Evolutionary conservation across 2,329 filamentous ascomycete genomes (phyloP).

Genomic region (Sporothrix globosa): DNA sequence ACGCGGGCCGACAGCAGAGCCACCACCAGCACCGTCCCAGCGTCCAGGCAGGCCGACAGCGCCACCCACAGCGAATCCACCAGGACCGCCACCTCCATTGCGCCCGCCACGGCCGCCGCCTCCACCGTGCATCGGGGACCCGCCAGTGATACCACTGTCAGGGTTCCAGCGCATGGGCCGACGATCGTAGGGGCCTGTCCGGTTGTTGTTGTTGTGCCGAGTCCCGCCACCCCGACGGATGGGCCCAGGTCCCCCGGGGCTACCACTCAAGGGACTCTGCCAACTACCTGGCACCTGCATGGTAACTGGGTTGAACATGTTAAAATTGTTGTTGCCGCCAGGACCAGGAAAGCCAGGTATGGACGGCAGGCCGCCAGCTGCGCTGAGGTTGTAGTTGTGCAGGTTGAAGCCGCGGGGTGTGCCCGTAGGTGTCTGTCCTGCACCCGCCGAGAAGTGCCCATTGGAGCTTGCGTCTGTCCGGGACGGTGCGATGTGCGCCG

Average conservation of each 20-base stretch:
- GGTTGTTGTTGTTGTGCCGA: conserved; percentile 63
- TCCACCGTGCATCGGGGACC: conserved; percentile 47
- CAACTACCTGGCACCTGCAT: conserved; percentile 52
- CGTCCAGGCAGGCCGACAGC: conserved; percentile 55
- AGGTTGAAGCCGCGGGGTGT: conserved; percentile 93
- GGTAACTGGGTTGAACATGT: conserved; percentile 57
- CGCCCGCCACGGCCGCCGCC: conserved; percentile 50
- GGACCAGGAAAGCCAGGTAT: conserved; percentile 60
- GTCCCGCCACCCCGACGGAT: conserved; percentile 64
- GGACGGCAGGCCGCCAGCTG: conserved; percentile 56
- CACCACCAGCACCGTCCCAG: conserved; percentile 74
- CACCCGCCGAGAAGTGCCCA: conserved; percentile 85
- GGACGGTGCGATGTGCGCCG: conserved; percentile 90
- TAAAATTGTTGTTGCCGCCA: conserved; percentile 39
- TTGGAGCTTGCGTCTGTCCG: conserved; percentile 94
- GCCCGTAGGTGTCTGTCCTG: conserved; percentile 74
- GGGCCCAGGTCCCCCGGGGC: conserved; percentile 59
- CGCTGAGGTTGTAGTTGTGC: conserved; percentile 65
- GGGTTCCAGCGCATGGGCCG: conserved; percentile 57
- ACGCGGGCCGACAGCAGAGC: conserved; percentile 76
- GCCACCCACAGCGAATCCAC: conserved; percentile 52
- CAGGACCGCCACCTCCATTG: conserved; percentile 42
- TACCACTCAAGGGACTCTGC: conserved; percentile 50
- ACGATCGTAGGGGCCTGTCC: conserved; percentile 74
- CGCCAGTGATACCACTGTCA: conserved; percentile 47